Percentiles rank a stretch among this genome's conserved stretches.
phyloP scores from a whole-genome alignment of 2,329 filamentous ascomycete genomes.

The Penicillium janthinellum region DNA sequence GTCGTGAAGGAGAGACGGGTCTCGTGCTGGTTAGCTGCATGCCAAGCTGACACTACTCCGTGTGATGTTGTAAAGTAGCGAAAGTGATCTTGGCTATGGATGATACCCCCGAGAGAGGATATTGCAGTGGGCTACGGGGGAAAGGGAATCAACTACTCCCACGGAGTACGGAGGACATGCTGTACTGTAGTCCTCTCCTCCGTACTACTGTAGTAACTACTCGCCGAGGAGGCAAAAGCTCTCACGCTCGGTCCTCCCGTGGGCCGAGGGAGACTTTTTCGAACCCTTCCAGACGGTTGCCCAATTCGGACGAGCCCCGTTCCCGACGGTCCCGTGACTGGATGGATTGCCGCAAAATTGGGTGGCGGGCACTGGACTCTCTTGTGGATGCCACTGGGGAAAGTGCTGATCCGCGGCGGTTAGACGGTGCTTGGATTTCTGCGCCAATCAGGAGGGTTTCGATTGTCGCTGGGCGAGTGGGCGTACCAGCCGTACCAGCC shows the following conservation, averaged over 20 bases:
- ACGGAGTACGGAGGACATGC: too few species aligned
- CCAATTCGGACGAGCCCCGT: slow-evolving; percentile 6
- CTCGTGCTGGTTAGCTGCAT: background rate
- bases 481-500: too few species aligned
- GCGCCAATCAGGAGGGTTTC: too few species aligned
- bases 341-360: background rate
- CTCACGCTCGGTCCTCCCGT: background rate
- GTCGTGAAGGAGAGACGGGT: background rate
- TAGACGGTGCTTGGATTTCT: background rate
- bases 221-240: background rate
- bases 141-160: too few species aligned
- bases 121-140: too few species aligned
- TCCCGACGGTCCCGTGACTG: too few species aligned
- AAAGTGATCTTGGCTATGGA: too few species aligned
- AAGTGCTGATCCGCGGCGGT: background rate
- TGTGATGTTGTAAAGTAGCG: too few species aligned
- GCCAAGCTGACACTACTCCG: background rate
- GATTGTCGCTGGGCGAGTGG: background rate
- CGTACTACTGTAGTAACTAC: background rate
- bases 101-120: too few species aligned
- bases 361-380: background rate
- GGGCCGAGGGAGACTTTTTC: background rate
- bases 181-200: background rate
- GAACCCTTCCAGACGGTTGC: slow-evolving; percentile 15
- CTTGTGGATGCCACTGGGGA: background rate